Base-by-base conservation (phyloP, 225 moss, liverwort and hornwort genomes). In the Pleurozium schreberi region DNA sequence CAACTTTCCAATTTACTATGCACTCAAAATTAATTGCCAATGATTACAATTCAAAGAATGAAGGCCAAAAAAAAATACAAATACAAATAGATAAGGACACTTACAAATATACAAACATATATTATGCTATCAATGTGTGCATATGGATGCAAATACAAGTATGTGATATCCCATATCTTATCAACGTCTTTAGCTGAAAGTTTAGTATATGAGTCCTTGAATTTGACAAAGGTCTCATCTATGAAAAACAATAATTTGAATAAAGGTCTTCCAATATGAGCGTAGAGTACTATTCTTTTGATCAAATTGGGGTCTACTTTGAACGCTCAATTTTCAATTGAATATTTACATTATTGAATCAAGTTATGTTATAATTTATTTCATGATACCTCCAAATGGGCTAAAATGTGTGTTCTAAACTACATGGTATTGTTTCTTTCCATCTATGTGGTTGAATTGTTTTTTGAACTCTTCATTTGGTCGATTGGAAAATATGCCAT, bases 21-120 rank as follows among this genome's bases (percentile, higher is more conserved):
- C 28, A 45, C 6, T 73, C 45, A 17, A 17, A 26, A 73, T 45
- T 73, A 28, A 10, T 43, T 16, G 5, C 10, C 16, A 28, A 27
- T 26, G 15, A 25, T 14, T 3, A 40, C 1, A 25, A 0, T 69
- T 25, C 0, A 40, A 2, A 42, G 1, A 25, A 69, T 0, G 25
- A 23, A 1, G 30, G 4, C 23, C 26, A 26, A 70, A 70, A 70
- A n/a, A n/a, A n/a, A n/a, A n/a, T n/a, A n/a, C n/a, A n/a, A n/a
- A n/a, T 69, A 8, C 0, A 26, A 0, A 26, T 14, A 40, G 40
- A 26, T 4, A 70, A 25, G 5, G 14, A 68, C 7, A 22, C 1
- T 12, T 18, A 19, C 3, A 1, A 13, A 69, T 69, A 14, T 13
- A 11, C 7, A n/a, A 6, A 40, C 1, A 4, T 14, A 69, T 69